Evolutionary conservation across 169 alveolate genomes (phyloP).

Genomic region (Cryptosporidium parvum): DNA sequence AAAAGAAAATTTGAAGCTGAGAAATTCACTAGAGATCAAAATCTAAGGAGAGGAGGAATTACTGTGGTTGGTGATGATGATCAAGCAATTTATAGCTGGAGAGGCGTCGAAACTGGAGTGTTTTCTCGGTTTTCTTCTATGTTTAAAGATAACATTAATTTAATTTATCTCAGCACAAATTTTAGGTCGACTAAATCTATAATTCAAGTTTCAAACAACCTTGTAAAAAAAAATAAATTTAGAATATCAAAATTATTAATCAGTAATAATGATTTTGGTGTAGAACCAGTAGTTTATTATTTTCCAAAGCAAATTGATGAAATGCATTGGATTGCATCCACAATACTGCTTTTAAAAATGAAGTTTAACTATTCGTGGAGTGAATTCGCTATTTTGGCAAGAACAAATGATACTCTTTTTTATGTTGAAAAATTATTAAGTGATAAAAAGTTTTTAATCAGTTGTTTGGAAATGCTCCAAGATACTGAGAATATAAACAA

Average conservation of each 20-base stretch:
- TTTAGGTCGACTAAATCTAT: slow-evolving; percentile 82
- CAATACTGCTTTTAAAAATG: slow-evolving; percentile 72
- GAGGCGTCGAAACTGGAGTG: slow-evolving; percentile 83
- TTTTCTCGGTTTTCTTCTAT: slow-evolving; percentile 65
- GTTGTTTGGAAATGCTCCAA: slow-evolving; percentile 31
- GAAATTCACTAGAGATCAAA: not conserved
- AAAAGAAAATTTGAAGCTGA: not conserved
- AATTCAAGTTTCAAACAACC: slow-evolving; percentile 69
- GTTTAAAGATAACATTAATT: slow-evolving; percentile 51
- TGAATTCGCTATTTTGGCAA: slow-evolving; percentile 84
- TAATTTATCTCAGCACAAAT: slow-evolving; percentile 76
- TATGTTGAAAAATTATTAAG: slow-evolving; percentile 77
- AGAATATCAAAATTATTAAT: slow-evolving; percentile 78
- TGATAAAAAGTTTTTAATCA: slow-evolving; percentile 75
- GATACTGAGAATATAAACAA: slow-evolving; percentile 1
- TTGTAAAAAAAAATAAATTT: slow-evolving; percentile 75
- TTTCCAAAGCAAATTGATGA: slow-evolving; percentile 77
- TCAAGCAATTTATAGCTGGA: slow-evolving; percentile 85
- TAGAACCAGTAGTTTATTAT: slow-evolving; percentile 76
- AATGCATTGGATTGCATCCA: slow-evolving; percentile 78
- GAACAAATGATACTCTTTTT: slow-evolving; percentile 79
- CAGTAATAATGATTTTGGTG: slow-evolving; percentile 77
- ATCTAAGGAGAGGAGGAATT: slow-evolving; percentile 72
- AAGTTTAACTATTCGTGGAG: slow-evolving; percentile 80
- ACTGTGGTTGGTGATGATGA: slow-evolving; percentile 87